phyloP scores from a whole-genome alignment of 2,329 filamentous ascomycete species.

The Fusarium clavum region DNA sequence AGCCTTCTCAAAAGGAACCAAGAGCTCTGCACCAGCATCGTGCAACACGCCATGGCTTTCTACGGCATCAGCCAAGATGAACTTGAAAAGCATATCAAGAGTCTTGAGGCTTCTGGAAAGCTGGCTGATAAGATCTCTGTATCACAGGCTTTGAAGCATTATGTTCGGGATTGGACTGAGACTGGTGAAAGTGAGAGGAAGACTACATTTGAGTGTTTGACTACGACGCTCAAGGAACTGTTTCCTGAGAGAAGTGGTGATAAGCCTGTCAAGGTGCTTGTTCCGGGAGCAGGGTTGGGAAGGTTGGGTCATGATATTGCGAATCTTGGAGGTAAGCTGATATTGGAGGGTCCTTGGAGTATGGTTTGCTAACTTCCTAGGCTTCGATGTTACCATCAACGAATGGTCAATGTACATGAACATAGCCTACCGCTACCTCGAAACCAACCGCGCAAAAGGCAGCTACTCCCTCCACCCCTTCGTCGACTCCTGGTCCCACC shows the following conservation, averaged over 20 bases:
- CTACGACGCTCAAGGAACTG: constrained; percentile 48
- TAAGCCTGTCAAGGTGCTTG: constrained; percentile 53
- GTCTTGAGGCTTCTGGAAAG: constrained; percentile 52
- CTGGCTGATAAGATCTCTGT: constrained; percentile 61
- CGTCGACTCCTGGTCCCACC: constrained; percentile 68
- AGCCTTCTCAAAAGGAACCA: constrained; percentile 59
- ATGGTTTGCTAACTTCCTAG: constrained; percentile 36
- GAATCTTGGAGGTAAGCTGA: constrained; percentile 50
- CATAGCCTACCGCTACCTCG: constrained; percentile 62
- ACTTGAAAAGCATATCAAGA: constrained; percentile 56
- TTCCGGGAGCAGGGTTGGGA: constrained; percentile 66
- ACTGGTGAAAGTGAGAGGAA: constrained; percentile 61
- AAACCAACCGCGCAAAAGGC: constrained; percentile 44
- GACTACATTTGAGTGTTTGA: constrained; percentile 55
- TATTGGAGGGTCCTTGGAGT: too few species aligned
- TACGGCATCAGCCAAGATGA: constrained; percentile 60
- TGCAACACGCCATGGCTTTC: constrained; percentile 57
- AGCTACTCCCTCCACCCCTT: constrained; percentile 61
- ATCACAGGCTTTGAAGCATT: constrained; percentile 67
- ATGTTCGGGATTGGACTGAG: constrained; percentile 67
- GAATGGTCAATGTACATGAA: constrained; percentile 71
- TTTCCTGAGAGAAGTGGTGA: constrained; percentile 45
- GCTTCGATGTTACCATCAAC: constrained; percentile 65
- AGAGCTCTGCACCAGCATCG: constrained; percentile 58
- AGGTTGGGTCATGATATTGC: constrained; percentile 65